These are phyloP conservation scores for Myxozyma neotropica DNA, from an alignment of 805 yeast species.

Conservation along the genomic window DNA sequence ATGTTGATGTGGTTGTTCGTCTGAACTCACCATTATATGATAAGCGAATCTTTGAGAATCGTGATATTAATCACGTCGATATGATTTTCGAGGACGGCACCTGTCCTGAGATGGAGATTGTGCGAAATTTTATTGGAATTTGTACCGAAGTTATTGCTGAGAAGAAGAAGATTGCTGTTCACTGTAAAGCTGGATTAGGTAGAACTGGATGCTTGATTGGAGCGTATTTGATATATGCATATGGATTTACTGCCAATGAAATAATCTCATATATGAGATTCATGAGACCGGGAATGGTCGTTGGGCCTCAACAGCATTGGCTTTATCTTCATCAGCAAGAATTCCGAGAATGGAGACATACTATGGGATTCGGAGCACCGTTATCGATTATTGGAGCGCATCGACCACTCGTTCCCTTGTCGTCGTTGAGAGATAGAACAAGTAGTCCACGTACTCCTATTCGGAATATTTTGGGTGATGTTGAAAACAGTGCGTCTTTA, in stretches of 20 bases:
- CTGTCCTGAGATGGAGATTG: conserved; percentile 93
- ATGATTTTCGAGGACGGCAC: conserved; percentile 98
- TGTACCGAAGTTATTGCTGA: conserved; percentile 79
- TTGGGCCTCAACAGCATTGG: conserved; percentile 99
- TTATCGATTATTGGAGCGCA: conserved; percentile 40
- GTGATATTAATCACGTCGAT: conserved; percentile 87
- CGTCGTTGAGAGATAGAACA: conserved; percentile 9
- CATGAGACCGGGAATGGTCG: conserved; percentile 99
- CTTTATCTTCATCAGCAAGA: conserved; percentile 92
- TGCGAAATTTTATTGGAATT: conserved; percentile 90
- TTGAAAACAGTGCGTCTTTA: conserved; percentile 71
- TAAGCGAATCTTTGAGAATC: conserved; percentile 74
- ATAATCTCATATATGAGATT: conserved; percentile 96
- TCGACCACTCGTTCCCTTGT: conserved; percentile 21
- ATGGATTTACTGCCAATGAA: conserved; percentile 95
- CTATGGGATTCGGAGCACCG: conserved; percentile 33
- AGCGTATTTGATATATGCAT: conserved; percentile 92
- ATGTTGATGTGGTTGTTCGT: conserved; percentile 88
- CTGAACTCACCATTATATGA: conserved; percentile 91
- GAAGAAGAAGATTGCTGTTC: conserved; percentile 91
- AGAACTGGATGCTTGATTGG: conserved; percentile 98
- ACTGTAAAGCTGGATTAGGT: conserved; percentile 97
- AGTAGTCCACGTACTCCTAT: conserved; percentile 62
- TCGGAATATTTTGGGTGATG: conserved; percentile 70
- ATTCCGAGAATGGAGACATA: conserved; percentile 92